phyloP scores from a whole-genome alignment of 305 asterid species.

The Plantago coronopus region DNA sequence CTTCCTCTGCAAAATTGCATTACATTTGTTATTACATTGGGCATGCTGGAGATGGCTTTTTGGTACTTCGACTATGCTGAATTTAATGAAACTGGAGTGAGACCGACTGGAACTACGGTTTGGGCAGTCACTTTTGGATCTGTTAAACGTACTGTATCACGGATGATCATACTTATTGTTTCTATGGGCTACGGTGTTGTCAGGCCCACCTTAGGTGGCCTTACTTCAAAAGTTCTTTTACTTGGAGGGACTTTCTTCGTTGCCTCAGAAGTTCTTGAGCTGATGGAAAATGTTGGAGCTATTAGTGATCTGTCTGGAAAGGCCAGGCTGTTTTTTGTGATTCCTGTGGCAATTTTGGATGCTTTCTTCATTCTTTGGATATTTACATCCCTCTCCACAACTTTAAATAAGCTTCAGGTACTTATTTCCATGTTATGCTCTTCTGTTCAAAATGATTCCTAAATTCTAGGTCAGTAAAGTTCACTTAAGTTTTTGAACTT shows the following conservation, averaged over 20 bases:
- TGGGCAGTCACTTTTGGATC: conserved; percentile 94
- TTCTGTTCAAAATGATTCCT: not conserved
- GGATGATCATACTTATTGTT: conserved; percentile 70
- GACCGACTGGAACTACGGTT: conserved; percentile 80
- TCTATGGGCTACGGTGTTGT: conserved; percentile 99
- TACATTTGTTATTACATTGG: conserved; percentile 77
- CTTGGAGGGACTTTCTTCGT: conserved; percentile 86
- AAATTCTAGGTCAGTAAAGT: too few species aligned
- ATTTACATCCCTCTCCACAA: conserved; percentile 80
- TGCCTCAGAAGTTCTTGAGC: conserved; percentile 79
- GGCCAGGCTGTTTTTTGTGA: conserved; percentile 70
- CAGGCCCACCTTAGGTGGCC: conserved; percentile 92
- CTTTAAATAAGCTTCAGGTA: conserved; percentile 96
- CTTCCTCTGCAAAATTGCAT: conserved; percentile 81
- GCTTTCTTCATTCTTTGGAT: conserved; percentile 94
- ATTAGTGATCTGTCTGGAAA: conserved; percentile 86
- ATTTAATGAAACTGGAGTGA: conserved; percentile 74
- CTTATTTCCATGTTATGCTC: conserved; percentile 21
- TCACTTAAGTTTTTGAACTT: too few species aligned
- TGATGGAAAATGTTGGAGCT: conserved; percentile 84
- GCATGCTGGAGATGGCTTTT: conserved; percentile 87
- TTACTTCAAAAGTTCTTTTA: conserved; percentile 73
- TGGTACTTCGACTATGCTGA: conserved; percentile 96
- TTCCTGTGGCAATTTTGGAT: conserved; percentile 89
- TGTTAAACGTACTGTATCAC: conserved; percentile 76